phyloP scores from a whole-genome alignment of 2,329 filamentous ascomycete genomes.

The Nemania sp. region DNA sequence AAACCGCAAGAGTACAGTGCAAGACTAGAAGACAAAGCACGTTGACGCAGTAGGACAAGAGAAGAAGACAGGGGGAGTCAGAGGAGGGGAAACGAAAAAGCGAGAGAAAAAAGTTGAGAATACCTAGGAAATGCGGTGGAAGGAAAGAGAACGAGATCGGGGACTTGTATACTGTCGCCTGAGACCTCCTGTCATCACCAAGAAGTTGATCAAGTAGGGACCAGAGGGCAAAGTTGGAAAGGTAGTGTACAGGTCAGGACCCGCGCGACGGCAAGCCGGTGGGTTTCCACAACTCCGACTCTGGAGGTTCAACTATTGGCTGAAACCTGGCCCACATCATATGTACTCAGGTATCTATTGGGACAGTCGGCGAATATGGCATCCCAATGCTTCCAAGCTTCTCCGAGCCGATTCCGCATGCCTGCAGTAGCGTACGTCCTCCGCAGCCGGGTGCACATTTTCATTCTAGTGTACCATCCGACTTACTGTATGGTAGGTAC shows the following conservation, averaged over 20 bases:
- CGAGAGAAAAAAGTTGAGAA: neutral
- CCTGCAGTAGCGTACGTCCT: neutral
- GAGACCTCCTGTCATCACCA: neutral
- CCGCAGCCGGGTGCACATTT: neutral
- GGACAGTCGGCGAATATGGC: neutral
- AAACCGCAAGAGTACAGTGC: neutral
- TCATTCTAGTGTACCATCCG: conserved; percentile 6
- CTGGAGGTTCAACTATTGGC: conserved; percentile 25
- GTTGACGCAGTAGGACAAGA: neutral
- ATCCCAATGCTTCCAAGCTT: neutral
- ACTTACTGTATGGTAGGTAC: conserved; percentile 21
- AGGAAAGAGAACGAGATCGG: conserved; percentile 16
- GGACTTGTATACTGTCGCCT: neutral
- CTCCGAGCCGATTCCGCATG: conserved; percentile 20
- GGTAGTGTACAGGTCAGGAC: neutral
- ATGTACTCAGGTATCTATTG: neutral
- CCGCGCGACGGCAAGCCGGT: neutral
- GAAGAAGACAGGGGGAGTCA: neutral
- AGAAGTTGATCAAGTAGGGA: too few species aligned
- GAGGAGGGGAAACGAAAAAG: neutral
- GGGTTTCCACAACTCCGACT: conserved; percentile 23
- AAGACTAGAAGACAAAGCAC: neutral
- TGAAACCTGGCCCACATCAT: neutral
- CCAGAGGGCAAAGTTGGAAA: neutral
- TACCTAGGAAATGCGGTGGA: neutral